Conservation (phyloP, 805 yeast species). For the Cyberlindnera samutprakarnensis region DNA sequence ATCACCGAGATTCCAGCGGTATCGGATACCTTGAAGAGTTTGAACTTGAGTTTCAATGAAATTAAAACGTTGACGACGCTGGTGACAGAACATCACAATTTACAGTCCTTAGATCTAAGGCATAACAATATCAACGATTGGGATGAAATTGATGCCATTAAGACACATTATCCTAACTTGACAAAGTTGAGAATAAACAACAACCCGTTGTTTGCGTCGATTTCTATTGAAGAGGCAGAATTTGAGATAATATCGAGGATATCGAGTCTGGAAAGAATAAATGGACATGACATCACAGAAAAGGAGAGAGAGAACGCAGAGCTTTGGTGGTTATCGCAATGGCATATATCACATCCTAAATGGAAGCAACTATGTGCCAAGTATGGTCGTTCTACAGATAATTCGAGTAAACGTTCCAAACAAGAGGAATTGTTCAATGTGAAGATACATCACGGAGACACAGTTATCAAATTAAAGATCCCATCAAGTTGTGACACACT, state of each 20-base stretch:
- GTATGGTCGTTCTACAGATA: too few relatives aligned
- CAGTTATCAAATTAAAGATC: neutral
- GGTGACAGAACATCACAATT: constrained; percentile 11
- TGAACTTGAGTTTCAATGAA: constrained; percentile 11
- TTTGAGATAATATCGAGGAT: constrained; percentile 40
- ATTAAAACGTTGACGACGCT: constrained; percentile 21
- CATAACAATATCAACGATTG: constrained; percentile 40
- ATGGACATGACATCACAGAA: constrained; percentile 49
- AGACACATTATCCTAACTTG: constrained; percentile 33
- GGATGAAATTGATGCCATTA: constrained; percentile 40
- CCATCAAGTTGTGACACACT: neutral
- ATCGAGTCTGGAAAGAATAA: constrained; percentile 32
- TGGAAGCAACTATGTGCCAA: too few relatives aligned
- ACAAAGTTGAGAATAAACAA: constrained; percentile 38
- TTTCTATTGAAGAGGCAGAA: constrained; percentile 19
- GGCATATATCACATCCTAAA: too few relatives aligned
- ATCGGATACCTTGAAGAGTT: constrained; percentile 1
- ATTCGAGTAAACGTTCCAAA: too few relatives aligned
- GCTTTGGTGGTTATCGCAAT: constrained; percentile 32
- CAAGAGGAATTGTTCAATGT: neutral
- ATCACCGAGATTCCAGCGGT: constrained; percentile 10
- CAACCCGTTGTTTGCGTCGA: constrained; percentile 39
- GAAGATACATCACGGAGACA: neutral
- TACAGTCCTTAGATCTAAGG: constrained; percentile 40
- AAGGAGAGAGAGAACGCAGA: constrained; percentile 59